Base-by-base conservation (phyloP, 1,139 yeast species). In the Blastobotrys ciferrii region DNA sequence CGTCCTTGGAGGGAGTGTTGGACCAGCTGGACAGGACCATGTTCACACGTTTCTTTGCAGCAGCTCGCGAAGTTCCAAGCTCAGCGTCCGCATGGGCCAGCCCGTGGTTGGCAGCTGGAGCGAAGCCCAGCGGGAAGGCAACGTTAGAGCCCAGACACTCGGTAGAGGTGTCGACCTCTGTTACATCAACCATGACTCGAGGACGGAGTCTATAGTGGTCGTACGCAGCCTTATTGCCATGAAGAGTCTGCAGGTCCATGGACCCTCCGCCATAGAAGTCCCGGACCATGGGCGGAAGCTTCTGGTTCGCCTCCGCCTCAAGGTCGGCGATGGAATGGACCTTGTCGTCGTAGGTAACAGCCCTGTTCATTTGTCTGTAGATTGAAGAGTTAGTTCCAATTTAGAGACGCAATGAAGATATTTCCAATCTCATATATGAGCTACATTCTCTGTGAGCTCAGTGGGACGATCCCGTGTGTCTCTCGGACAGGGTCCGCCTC, bases 51-150 rank as follows among this genome's bases (percentile, higher is more conserved):
- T 57, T 39, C 53, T 50, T 35, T 52, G 48, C 47, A 51, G 53
- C 32, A 63, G 68, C 67, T 13, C 53, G 46, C 6, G 63, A 63
- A n/a, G 68, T 63, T 3, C 67, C 68, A 2, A 68, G 68, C 59
- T 81, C 87, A 1, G 84, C 87, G 42, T 79, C 82, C 0, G 77
- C 76, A 55, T 78, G 80, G 1, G 84, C 85, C 64, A 80, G 71
- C 49, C 71, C 74, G 28, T 84, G 82, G 53, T 81, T 76, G 0
- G 85, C 85, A 17, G 82, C 75, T 0, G 86, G 85, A 13, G 84
- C 77, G 45, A 80, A 71, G 52, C 82, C 82, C 56, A 81, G 74
- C 4, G 87, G 87, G 2, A 75, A 71, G 15, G 67, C 63, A 12
- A 70, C 65, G 25, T 64, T 60, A 15, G 61, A 52, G n/a, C 80